Conservation (phyloP, 2,329 filamentous ascomycete genomes). For the Hirsutella minnesotensis region DNA sequence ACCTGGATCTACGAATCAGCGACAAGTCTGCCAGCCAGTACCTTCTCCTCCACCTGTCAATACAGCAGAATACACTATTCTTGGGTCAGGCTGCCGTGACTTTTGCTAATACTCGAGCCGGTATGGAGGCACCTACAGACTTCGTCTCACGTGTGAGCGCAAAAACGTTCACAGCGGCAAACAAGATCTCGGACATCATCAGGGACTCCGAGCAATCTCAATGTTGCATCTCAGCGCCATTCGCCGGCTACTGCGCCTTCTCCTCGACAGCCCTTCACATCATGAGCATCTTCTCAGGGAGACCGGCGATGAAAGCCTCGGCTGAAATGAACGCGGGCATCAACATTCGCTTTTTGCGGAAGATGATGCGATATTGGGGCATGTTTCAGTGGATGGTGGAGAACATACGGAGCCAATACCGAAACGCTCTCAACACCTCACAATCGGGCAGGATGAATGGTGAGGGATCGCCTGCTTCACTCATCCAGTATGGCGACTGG, state of each 20-base stretch:
- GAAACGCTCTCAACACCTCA: slow-evolving; percentile 71
- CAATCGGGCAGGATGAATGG: slow-evolving; percentile 47
- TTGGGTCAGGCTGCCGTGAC: slow-evolving; percentile 79
- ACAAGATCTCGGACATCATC: slow-evolving; percentile 73
- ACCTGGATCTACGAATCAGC: slow-evolving; percentile 72
- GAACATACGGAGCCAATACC: slow-evolving; percentile 80
- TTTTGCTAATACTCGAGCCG: slow-evolving; percentile 49
- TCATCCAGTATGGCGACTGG: slow-evolving; percentile 97
- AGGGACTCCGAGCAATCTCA: slow-evolving; percentile 57
- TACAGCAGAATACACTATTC: slow-evolving; percentile 83
- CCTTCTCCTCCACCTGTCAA: slow-evolving; percentile 78
- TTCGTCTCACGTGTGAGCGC: slow-evolving; percentile 68
- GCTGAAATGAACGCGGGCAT: slow-evolving; percentile 77
- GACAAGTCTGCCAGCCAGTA: slow-evolving; percentile 86
- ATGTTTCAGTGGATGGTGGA: slow-evolving; percentile 98
- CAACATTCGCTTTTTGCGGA: slow-evolving; percentile 82
- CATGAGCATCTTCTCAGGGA: slow-evolving; percentile 80
- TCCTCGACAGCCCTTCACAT: slow-evolving; percentile 91
- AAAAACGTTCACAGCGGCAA: slow-evolving; percentile 72
- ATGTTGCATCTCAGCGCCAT: slow-evolving; percentile 76
- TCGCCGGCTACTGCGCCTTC: slow-evolving; percentile 90
- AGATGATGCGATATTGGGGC: slow-evolving; percentile 97
- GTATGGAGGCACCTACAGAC: slow-evolving; percentile 60
- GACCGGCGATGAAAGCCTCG: slow-evolving; percentile 58
- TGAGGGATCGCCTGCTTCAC: slow-evolving; percentile 39